Conservation (phyloP, 1,284 basidiomycete genomes). For the Phellinidium pouzarii region DNA sequence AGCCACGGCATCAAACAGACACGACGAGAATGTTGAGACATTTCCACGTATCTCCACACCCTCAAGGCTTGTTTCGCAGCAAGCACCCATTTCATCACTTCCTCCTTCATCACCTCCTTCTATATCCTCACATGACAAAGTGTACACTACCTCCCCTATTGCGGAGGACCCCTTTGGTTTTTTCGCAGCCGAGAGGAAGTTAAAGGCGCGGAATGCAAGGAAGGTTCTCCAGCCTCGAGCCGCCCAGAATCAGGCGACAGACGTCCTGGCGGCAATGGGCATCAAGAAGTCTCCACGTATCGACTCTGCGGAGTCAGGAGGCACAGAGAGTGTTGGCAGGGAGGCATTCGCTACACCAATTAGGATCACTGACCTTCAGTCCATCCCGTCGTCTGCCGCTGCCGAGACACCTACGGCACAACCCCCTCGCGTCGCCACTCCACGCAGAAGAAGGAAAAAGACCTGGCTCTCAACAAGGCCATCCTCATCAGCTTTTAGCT, state of each 20-base stretch:
- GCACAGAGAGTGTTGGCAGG: background rate
- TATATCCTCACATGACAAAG: slow-evolving; percentile 1
- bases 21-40: background rate
- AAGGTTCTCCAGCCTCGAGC: slow-evolving; percentile 5
- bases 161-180: slow-evolving; percentile 15
- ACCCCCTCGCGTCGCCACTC: background rate
- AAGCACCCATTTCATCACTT: background rate
- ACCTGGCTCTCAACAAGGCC: background rate
- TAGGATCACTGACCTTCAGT: background rate
- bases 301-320: background rate
- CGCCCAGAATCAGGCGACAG: background rate
- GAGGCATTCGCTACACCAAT: slow-evolving; percentile 7
- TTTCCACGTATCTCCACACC: background rate
- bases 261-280: background rate
- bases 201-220: slow-evolving; percentile 5
- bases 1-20: background rate
- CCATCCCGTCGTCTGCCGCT: background rate
- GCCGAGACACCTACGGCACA: background rate
- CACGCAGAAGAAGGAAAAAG: background rate
- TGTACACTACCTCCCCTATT: background rate
- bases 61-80: background rate
- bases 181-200: slow-evolving; percentile 8
- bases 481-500: background rate
- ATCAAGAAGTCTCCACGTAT: background rate
- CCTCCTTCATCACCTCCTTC: slow-evolving; percentile 12